Base-by-base conservation (phyloP, 108 stramenopile species). In the Mayamaea pseudoterrestris region DNA sequence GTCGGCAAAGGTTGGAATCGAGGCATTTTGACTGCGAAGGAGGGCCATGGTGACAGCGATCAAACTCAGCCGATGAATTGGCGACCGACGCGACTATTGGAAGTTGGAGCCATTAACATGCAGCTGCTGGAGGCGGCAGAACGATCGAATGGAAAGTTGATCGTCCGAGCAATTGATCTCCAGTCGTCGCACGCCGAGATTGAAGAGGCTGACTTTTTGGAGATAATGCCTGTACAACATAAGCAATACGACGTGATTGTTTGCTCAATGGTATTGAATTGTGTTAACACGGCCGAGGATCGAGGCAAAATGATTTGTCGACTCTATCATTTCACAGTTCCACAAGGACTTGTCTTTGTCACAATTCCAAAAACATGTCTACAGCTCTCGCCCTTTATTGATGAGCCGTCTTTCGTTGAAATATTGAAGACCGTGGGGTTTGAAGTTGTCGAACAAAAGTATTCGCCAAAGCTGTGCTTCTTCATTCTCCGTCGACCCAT, bases 191-290 rank as follows among this genome's bases (percentile, higher is more conserved):
- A 80, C 52, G 69, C 74, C 6, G 58, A 63, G 36, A 91, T 96
- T 41, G 74, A 92, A 66, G 77, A 90, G 55, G 51, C 57, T 6
- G 92, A 96, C 62, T 96, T 96, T 63, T 69, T 93, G 35, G 54
- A 68, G 1, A n/a, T n/a, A n/a, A 47, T 83, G 31, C 72, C 74
- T 3, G 43, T 75, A 11, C 56, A 42, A 9, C n/a, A 42, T 22
- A 29, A 20, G 16, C 9, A 42, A 24, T 73, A 59, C 36, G 88
- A 90, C 60, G 88, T 67, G 8, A 50, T 85, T 43, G 83, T 83
- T 12, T 92, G 91, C 45, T 81, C 83, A n/a, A 93, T 96, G 92
- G 95, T 96, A 6, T 58, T 96, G 21, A 96, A 96, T 44, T 96
- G 86, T 57, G 89, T 96, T 24, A 80, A 87, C 1, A 82, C 72